Evolutionary conservation across 345 rosid genomes (phyloP), one percentile per base, ranked within the genome.

Genomic region (Gossypium sturtianum): DNA sequence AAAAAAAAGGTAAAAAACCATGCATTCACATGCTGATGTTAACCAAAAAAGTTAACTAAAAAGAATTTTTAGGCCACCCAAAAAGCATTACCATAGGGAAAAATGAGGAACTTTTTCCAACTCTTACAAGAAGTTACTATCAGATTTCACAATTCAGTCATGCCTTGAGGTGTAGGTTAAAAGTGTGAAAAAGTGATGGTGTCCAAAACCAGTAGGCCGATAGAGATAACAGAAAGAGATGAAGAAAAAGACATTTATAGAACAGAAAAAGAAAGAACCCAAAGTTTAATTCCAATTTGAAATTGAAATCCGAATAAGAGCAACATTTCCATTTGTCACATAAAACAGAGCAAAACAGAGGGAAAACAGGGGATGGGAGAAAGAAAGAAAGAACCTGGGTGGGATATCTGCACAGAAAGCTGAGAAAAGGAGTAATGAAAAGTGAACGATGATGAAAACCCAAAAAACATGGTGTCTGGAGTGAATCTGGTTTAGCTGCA

Each of bases 361-460:
- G 41, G 64, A 38, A 23, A 19, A 62, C 16, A 0, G 49, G n/a
- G 0, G 7, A n/a, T 23, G 72, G 9, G 16, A 12, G 19, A 34
- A 34, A 69, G 84, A 78, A 83, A 12, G 19, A 34, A 34, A 69
- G 84, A 76, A 83, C 85, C 89, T 82, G 58, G 75, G 13, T 47
- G 51, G 16, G 51, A 47, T 47, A 10, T 47, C 51, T 10, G 51
- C 51, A 12, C 4, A 47, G 52, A 54, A 44, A 66, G 68, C 68
- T 9, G 70, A 53, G 65, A 38, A 19, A 53, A 61, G 38, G 78
- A 76, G 67, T 25, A 62, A 57, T 16, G 74, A 59, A 34, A 34
- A 34, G 41, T 34, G 41, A 43, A 25, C 15, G 53, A 44, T 29
- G 17, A 48, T 49, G 12, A 70, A 43, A 5, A 23, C 44, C 45